Percentiles rank a stretch among this genome's conserved stretches.
These are phyloP conservation scores for Tolypocladium tundrense DNA, from an alignment of 2,329 filamentous ascomycete genomes.

Conservation along the genomic window DNA sequence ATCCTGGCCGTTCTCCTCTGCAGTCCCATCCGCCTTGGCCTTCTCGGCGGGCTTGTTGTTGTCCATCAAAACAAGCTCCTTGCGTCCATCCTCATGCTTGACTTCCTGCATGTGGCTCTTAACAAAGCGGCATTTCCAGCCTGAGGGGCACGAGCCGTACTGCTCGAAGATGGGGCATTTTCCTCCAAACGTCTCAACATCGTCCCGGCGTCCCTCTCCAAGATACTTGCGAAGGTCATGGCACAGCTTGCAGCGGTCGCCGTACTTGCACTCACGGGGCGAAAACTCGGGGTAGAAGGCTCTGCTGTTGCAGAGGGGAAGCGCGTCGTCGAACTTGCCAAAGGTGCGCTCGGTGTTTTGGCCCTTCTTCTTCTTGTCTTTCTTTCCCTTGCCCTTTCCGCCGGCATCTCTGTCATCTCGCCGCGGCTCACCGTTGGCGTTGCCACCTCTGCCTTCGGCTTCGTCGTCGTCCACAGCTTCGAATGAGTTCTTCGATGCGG, in stretches of 20 bases:
- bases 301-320: slow-evolving; percentile 68
- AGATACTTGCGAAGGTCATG: slow-evolving; percentile 85
- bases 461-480: slow-evolving; percentile 34
- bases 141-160: slow-evolving; percentile 66
- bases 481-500: slow-evolving; percentile 13
- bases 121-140: slow-evolving; percentile 93
- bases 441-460: slow-evolving; percentile 31
- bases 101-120: slow-evolving; percentile 78
- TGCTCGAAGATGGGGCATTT: slow-evolving; percentile 73
- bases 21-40: not conserved
- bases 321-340: slow-evolving; percentile 66
- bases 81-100: slow-evolving; percentile 66
- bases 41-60: slow-evolving; percentile 17
- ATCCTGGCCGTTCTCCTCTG: slow-evolving; percentile 2
- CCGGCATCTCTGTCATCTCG: slow-evolving; percentile 47
- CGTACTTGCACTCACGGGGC: slow-evolving; percentile 64
- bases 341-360: slow-evolving; percentile 81
- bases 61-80: slow-evolving; percentile 66
- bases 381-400: slow-evolving; percentile 29
- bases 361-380: slow-evolving; percentile 39
- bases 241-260: slow-evolving; percentile 68
- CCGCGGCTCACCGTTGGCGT: slow-evolving; percentile 27
- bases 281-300: slow-evolving; percentile 70
- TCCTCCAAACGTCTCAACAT: slow-evolving; percentile 66
- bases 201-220: slow-evolving; percentile 66